Evolutionary conservation across 805 yeast species (phyloP).

Genomic region (Vanderwaltozyma tropicalis): DNA sequence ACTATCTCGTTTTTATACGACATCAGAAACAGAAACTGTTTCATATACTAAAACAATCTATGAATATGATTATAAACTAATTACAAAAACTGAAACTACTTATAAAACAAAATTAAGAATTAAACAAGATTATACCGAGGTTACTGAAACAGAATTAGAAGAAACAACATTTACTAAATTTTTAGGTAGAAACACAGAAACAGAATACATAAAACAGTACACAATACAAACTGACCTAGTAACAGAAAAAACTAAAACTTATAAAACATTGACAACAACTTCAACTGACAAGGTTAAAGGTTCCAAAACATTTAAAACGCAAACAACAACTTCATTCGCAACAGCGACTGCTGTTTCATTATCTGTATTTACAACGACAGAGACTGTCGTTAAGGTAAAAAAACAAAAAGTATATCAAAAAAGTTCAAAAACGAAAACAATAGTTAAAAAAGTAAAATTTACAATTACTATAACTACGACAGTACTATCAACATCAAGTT

Average conservation of each 20-base stretch:
- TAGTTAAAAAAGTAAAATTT: neutral
- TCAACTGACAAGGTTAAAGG: no score
- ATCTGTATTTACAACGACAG: neutral
- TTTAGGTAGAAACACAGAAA: neutral
- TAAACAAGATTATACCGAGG: neutral
- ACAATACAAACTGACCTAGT: no score
- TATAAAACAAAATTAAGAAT: neutral
- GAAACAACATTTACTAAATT: neutral
- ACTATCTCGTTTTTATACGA: neutral
- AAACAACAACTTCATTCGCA: neutral
- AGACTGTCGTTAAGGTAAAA: neutral
- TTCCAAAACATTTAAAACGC: no score
- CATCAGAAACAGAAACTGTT: neutral
- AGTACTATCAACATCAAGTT: neutral
- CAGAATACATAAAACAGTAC: slow-evolving; percentile 1
- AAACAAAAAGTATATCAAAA: neutral
- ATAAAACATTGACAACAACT: no score
- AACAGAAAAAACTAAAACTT: no score
- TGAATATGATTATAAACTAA: neutral
- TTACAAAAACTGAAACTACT: neutral
- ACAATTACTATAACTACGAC: neutral
- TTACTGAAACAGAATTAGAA: slow-evolving; percentile 1
- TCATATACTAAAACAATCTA: neutral
- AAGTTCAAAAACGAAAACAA: neutral
- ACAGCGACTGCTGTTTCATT: neutral